These are phyloP conservation scores for Cyclotella kingstonii DNA, from an alignment of 108 stramenopile genomes.

Conservation along the genomic window DNA sequence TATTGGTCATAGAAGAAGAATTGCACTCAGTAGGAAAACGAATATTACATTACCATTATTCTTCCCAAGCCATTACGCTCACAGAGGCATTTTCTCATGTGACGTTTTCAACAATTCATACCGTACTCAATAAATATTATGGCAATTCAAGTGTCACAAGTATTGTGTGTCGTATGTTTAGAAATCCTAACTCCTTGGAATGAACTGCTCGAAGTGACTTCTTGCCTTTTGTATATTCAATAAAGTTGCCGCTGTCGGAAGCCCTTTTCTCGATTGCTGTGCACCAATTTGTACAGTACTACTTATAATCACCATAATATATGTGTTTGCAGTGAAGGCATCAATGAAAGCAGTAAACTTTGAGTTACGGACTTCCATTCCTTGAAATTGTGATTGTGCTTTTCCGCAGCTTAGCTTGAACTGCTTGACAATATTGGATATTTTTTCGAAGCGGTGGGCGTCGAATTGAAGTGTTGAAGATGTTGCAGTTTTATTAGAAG, in stretches of 20 bases:
- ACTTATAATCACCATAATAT: slow-evolving; percentile 97
- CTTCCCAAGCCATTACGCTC: too few relatives aligned
- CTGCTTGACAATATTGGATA: slow-evolving; percentile 99
- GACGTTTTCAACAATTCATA: too few relatives aligned
- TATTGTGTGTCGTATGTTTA: too few relatives aligned
- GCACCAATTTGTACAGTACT: slow-evolving; percentile 48
- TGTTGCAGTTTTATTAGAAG: slow-evolving; percentile 12
- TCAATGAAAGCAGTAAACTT: slow-evolving; percentile 93
- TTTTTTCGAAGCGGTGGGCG: slow-evolving; percentile 99
- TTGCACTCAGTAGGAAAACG: too few relatives aligned
- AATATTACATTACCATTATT: too few relatives aligned
- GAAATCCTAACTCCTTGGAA: slow-evolving; percentile 73
- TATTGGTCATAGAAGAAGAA: too few relatives aligned
- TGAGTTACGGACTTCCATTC: slow-evolving; percentile 94
- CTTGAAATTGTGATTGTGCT: slow-evolving; percentile 93
- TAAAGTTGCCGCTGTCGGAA: slow-evolving; percentile 86
- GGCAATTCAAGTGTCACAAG: too few relatives aligned
- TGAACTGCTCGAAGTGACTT: slow-evolving; percentile 90
- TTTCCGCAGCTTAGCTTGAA: slow-evolving; percentile 98
- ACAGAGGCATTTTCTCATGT: too few relatives aligned
- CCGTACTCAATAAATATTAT: too few relatives aligned
- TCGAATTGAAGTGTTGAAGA: slow-evolving; percentile 82
- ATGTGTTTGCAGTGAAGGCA: slow-evolving; percentile 95
- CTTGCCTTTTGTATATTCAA: slow-evolving; percentile 93
- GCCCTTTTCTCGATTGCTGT: slow-evolving; percentile 34